Evolutionary conservation across 1,284 basidiomycete species (phyloP), one percentile per base, ranked within the genome.

Genomic region (Heterobasidion occidentale): DNA sequence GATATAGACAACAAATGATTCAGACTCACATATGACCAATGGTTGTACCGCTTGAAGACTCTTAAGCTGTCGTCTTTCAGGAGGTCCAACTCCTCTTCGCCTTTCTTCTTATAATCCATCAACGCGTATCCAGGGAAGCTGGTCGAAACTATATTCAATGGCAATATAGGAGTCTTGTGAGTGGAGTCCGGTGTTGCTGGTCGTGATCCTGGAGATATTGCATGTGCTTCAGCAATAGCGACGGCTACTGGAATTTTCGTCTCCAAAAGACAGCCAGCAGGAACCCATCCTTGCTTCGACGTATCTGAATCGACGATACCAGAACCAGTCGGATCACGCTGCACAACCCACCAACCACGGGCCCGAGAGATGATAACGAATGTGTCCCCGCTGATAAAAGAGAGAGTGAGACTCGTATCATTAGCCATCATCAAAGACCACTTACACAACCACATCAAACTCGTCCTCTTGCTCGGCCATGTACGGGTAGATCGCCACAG

Each of bases 341-440:
- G 94, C 3, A 99, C 96, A 38, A 98, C 91, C 94, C 96, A 99
- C 97, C 97, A 99, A 0, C 97, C 97, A 60, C 95, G 88, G 14
- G 94, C 89, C 60, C 96, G 88, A 58, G 91, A 92, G 55, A 97
- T 76, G 65, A 98, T 96, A 62, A 98, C 85, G 70, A 97, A 98
- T 0, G 92, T 92, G 66, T 94, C 90, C 38, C 89, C 89, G 36
- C 88, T 93, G 61, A 50, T 46, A 54, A 65, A 54, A 65, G 34
- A 56, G 55, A 49, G 27, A n/a, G 11, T 42, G 9, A 42, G 38
- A 12, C 1, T 11, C 38, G 38, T 11, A n/a, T 52, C 33, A 33
- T 27, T 27, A 33, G 50, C 55, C 58, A 46, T 48, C 27, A 27
- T 27, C 27, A 35, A 36, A 27, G 57, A 47, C 53, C 15, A 84